A percentile compares a stretch with the other conserved stretches of the same genome.
Conservation (phyloP, 2,329 filamentous ascomycete species). For the Cercospora nicotianae region DNA sequence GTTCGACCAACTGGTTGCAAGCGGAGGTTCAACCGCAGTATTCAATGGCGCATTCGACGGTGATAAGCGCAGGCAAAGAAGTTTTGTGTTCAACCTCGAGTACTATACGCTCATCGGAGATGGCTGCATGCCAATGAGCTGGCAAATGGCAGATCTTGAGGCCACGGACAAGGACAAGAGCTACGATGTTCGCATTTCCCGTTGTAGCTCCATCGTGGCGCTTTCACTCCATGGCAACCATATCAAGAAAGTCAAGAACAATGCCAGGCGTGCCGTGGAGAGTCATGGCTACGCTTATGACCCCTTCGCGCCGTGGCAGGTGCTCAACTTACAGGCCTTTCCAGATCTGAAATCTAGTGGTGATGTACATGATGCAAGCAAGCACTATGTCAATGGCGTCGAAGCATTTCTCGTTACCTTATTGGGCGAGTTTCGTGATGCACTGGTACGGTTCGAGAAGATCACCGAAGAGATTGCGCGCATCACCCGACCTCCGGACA, state of each 20-base stretch:
- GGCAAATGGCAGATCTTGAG: slow-evolving; percentile 60
- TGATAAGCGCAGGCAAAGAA: slow-evolving; percentile 52
- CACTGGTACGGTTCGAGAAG: slow-evolving; percentile 58
- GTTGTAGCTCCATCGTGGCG: slow-evolving; percentile 61
- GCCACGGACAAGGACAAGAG: slow-evolving; percentile 42
- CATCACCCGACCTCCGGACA: slow-evolving; percentile 59
- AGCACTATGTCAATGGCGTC: slow-evolving; percentile 60
- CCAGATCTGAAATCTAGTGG: slow-evolving; percentile 60
- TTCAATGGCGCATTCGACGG: slow-evolving; percentile 48
- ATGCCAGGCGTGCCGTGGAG: slow-evolving; percentile 49
- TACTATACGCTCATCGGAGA: slow-evolving; percentile 63
- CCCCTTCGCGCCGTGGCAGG: slow-evolving; percentile 61
- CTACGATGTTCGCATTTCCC: slow-evolving; percentile 58
- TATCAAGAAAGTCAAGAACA: slow-evolving; percentile 52
- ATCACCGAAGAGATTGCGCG: slow-evolving; percentile 59
- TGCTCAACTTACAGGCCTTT: slow-evolving; percentile 60
- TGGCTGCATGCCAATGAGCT: slow-evolving; percentile 57
- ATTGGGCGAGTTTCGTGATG: slow-evolving; percentile 61
- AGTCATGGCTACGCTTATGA: slow-evolving; percentile 58
- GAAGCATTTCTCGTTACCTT: slow-evolving; percentile 62
- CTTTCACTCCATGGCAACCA: slow-evolving; percentile 57
- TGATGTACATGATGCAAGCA: slow-evolving; percentile 56
- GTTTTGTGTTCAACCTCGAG: slow-evolving; percentile 65
- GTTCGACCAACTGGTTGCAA: slow-evolving; percentile 55
- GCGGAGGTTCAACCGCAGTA: slow-evolving; percentile 45